A percentile compares a stretch with the other conserved stretches of the same genome.
These are phyloP conservation scores for Cordyceps sp. DNA, from an alignment of 2,329 filamentous ascomycete genomes.

Conservation along the genomic window DNA sequence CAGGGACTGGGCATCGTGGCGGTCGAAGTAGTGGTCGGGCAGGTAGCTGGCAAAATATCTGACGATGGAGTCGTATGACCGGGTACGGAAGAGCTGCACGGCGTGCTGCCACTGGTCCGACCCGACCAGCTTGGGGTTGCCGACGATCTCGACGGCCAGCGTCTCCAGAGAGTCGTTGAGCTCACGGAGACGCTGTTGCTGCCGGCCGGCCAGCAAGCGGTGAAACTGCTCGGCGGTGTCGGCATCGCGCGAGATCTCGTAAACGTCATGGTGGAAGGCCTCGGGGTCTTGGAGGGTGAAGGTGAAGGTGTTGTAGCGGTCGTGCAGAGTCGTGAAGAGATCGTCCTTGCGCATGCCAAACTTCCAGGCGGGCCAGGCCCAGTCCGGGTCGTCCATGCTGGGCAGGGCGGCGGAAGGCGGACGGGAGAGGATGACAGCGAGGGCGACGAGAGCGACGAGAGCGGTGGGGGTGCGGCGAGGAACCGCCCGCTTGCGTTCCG, in stretches of 20 bases:
- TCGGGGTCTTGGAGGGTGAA: constrained; percentile 40
- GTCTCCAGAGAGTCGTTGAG: constrained; percentile 38
- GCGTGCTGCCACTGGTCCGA: constrained; percentile 42
- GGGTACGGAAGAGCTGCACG: constrained; percentile 40
- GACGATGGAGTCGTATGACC: constrained; percentile 42
- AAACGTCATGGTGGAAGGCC: constrained; percentile 45
- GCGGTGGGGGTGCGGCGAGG: background rate
- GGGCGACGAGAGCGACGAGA: background rate
- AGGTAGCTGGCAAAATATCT: constrained; percentile 43
- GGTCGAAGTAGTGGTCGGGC: constrained; percentile 28
- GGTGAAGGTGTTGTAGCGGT: constrained; percentile 42
- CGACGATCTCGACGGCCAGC: constrained; percentile 43
- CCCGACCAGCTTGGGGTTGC: constrained; percentile 40
- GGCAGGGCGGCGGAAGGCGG: background rate
- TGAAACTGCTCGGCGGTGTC: constrained; percentile 36
- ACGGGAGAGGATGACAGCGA: background rate
- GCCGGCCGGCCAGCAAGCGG: constrained; percentile 33
- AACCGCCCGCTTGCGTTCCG: too few relatives aligned
- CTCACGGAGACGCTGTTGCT: constrained; percentile 34
- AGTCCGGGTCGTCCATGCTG: constrained; percentile 36
- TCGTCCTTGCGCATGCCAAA: constrained; percentile 45
- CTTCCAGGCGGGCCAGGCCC: constrained; percentile 43
- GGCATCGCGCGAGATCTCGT: constrained; percentile 36
- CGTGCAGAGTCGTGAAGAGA: constrained; percentile 39
- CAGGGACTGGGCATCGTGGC: constrained; percentile 18